Evolutionary conservation across 2,329 filamentous ascomycete species (phyloP).

Genomic region (Arthrobotrys conoides): DNA sequence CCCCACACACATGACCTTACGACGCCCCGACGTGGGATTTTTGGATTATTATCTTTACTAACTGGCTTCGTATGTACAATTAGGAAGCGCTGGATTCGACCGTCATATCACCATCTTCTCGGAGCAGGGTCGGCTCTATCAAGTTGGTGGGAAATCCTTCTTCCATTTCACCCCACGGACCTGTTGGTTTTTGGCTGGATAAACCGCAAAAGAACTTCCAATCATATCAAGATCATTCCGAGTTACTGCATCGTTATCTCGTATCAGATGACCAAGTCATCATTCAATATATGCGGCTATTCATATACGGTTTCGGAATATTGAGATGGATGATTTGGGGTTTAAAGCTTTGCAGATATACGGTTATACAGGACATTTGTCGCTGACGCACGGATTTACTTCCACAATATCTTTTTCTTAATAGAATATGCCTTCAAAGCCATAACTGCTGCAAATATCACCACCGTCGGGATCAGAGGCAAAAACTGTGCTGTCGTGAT

Average conservation of each 20-base stretch:
- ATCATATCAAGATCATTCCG: conserved; percentile 13
- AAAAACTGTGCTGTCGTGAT: conserved; percentile 97
- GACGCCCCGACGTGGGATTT: conserved; percentile 1
- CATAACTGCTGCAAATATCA: conserved; percentile 97
- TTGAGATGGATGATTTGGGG: conserved; percentile 5
- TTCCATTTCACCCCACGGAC: conserved; percentile 31
- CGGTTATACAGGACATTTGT: conserved; percentile 16
- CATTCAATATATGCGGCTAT: conserved; percentile 25
- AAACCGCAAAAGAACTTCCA: conserved; percentile 17
- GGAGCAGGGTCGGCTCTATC: conserved; percentile 96
- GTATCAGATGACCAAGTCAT: conserved; percentile 26
- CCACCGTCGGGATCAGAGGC: conserved; percentile 93
- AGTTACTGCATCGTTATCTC: conserved; percentile 50
- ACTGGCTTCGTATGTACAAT: conserved; percentile 46
- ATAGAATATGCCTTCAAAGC: conserved; percentile 99
- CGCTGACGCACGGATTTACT: conserved; percentile 53
- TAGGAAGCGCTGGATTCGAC: conserved; percentile 91
- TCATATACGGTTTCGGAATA: conserved; percentile 37
- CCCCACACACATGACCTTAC: conserved; percentile 21
- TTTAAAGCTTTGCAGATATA: conserved; percentile 25
- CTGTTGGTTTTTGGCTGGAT: conserved; percentile 1
- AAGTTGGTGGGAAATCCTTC: conserved; percentile 85
- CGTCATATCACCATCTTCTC: conserved; percentile 99
- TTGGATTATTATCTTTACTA: conserved; percentile 26
- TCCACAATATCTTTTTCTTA: conserved; percentile 16